Conservation (phyloP, 129 eudicot species). For the Deinandra increscens region DNA sequence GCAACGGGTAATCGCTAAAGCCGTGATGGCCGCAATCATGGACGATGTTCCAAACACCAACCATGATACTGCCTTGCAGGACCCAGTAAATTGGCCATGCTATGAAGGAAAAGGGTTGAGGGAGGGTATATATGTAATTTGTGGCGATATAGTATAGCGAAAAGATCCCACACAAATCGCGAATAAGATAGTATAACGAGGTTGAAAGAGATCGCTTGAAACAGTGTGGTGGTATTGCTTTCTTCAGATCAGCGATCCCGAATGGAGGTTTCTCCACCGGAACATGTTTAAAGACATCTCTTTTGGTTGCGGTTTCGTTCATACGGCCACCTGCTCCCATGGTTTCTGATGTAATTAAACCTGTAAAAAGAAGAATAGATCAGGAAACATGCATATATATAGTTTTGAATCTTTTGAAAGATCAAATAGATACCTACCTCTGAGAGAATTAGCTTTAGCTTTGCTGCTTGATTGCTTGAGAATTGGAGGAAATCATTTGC, state of each 20-base stretch:
- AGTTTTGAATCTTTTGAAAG: background rate
- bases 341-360: background rate
- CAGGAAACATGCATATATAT: background rate
- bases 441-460: no score
- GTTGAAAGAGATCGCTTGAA: slow-evolving; percentile 33
- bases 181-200: slow-evolving; percentile 27
- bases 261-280: slow-evolving; percentile 36
- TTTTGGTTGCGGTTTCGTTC: background rate
- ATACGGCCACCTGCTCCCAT: slow-evolving; percentile 45
- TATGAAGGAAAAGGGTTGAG: slow-evolving; percentile 25
- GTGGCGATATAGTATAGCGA: slow-evolving; percentile 31
- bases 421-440: background rate
- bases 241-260: slow-evolving; percentile 31
- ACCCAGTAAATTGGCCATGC: slow-evolving; percentile 40
- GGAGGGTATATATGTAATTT: slow-evolving; percentile 28
- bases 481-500: background rate
- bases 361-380: background rate
- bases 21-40: slow-evolving; percentile 39
- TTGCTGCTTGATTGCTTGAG: background rate
- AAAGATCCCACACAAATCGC: slow-evolving; percentile 17
- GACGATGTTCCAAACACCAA: slow-evolving; percentile 37
- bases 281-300: slow-evolving; percentile 20
- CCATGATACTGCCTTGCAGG: slow-evolving; percentile 28
- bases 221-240: slow-evolving; percentile 44
- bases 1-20: slow-evolving; percentile 28